Percentiles rank a stretch among this genome's conserved stretches.
These are phyloP conservation scores for Melanogaster broomeanus DNA, from an alignment of 768 basidiomycete species.

Conservation along the genomic window DNA sequence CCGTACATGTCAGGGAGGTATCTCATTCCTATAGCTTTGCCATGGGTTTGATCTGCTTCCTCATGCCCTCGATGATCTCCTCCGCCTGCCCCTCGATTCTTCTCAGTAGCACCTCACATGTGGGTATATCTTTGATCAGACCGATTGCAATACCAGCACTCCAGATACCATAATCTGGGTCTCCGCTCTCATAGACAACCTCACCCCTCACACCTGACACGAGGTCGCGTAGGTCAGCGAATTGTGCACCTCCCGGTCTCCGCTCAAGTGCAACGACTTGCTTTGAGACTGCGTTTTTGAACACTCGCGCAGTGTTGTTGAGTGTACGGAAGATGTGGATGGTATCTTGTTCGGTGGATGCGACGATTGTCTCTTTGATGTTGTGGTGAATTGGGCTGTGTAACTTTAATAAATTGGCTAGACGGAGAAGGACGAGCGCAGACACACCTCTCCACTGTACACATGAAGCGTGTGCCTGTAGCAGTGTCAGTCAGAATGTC, in stretches of 20 bases:
- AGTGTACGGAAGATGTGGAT: slow-evolving; percentile 90
- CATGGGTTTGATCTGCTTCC: slow-evolving; percentile 17
- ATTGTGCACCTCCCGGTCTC: slow-evolving; percentile 82
- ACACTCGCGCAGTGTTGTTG: slow-evolving; percentile 81
- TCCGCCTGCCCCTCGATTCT: slow-evolving; percentile 78
- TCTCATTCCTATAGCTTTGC: slow-evolving; percentile 20
- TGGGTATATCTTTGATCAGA: slow-evolving; percentile 81
- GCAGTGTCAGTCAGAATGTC: not conserved
- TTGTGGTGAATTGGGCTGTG: slow-evolving; percentile 82
- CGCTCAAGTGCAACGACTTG: slow-evolving; percentile 87
- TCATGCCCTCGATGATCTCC: slow-evolving; percentile 57
- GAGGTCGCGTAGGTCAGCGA: slow-evolving; percentile 79
- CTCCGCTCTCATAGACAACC: slow-evolving; percentile 80
- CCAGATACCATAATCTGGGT: slow-evolving; percentile 90
- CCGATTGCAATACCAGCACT: slow-evolving; percentile 64
- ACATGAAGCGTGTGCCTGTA: slow-evolving; percentile 86
- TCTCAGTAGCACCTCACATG: slow-evolving; percentile 68
- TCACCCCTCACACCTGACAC: slow-evolving; percentile 72
- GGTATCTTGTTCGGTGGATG: slow-evolving; percentile 80
- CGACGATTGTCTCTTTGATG: slow-evolving; percentile 89
- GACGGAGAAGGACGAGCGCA: not conserved
- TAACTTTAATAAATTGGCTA: not conserved
- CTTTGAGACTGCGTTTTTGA: slow-evolving; percentile 79
- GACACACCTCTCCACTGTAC: slow-evolving; percentile 75
- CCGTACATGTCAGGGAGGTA: too few species aligned